These are phyloP conservation scores for Diplodia scrobiculata DNA, from an alignment of 2,329 filamentous ascomycete genomes.

Conservation along the genomic window DNA sequence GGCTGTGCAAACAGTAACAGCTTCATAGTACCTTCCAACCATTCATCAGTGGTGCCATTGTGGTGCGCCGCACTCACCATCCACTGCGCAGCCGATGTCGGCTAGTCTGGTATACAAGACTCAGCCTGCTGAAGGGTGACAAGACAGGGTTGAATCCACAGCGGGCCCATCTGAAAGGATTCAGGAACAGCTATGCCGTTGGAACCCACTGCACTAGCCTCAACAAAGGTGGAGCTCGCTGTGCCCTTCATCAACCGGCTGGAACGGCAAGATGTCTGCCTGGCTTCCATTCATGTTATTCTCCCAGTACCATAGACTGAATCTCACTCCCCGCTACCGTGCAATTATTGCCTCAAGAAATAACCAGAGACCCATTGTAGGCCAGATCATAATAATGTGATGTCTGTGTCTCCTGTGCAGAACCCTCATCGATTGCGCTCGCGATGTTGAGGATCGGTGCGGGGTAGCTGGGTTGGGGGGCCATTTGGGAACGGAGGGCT, in stretches of 20 bases:
- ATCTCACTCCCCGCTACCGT: neutral
- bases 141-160: neutral
- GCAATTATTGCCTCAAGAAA: neutral
- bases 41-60: neutral
- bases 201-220: neutral
- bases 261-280: neutral
- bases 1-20: neutral
- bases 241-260: neutral
- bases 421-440: neutral
- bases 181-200: neutral
- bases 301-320: neutral
- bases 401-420: neutral
- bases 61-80: neutral
- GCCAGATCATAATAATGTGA: neutral
- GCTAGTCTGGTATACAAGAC: neutral
- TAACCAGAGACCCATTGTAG: too few species aligned
- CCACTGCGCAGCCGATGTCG: neutral
- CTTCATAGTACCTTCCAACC: neutral
- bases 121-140: neutral
- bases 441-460: neutral
- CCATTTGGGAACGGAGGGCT: slow-evolving; percentile 11
- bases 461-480: slow-evolving; percentile 6
- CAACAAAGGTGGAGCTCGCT: neutral
- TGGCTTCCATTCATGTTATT: neutral
- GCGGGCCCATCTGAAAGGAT: neutral